phyloP scores from a whole-genome alignment of 2,329 filamentous ascomycete genomes.

The Triangularia setosa region DNA sequence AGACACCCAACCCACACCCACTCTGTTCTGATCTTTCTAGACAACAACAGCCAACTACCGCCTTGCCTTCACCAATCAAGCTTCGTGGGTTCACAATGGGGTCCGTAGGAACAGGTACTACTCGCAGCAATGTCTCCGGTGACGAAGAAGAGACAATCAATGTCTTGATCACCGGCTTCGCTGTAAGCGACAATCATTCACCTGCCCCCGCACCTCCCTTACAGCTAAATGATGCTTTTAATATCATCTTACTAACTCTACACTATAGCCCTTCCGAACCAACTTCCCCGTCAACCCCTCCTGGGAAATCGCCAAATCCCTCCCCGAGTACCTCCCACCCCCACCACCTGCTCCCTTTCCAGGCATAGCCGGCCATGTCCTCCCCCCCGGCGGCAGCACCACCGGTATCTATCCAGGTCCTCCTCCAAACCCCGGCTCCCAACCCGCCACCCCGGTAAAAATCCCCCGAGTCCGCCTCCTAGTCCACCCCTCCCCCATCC shows the following conservation, averaged over 20 bases:
- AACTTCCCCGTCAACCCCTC: conserved; percentile 73
- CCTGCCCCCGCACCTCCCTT: background rate
- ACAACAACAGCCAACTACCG: background rate
- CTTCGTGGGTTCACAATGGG: conserved; percentile 14
- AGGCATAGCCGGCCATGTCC: conserved; percentile 52
- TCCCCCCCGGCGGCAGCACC: conserved; percentile 39
- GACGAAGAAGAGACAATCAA: conserved; percentile 11
- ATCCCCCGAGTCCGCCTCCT: conserved; percentile 57
- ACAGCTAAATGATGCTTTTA: background rate
- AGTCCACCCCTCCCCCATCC: conserved; percentile 62
- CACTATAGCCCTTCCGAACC: conserved; percentile 66
- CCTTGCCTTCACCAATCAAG: background rate
- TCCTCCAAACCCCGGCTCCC: conserved; percentile 27
- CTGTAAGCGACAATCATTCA: conserved; percentile 39
- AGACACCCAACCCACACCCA: background rate
- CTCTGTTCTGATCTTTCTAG: background rate
- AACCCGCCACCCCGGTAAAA: conserved; percentile 3
- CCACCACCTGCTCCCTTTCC: conserved; percentile 59
- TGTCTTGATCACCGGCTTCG: conserved; percentile 44
- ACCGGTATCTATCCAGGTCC: conserved; percentile 23
- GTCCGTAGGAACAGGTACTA: conserved; percentile 6
- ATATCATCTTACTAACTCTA: background rate
- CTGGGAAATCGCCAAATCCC: conserved; percentile 67
- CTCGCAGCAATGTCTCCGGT: background rate
- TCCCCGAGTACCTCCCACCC: conserved; percentile 62